Percentiles rank a stretch among this genome's conserved stretches.
Evolutionary conservation across 2,329 filamentous ascomycete genomes (phyloP).

Genomic region (Colletotrichum sp.): DNA sequence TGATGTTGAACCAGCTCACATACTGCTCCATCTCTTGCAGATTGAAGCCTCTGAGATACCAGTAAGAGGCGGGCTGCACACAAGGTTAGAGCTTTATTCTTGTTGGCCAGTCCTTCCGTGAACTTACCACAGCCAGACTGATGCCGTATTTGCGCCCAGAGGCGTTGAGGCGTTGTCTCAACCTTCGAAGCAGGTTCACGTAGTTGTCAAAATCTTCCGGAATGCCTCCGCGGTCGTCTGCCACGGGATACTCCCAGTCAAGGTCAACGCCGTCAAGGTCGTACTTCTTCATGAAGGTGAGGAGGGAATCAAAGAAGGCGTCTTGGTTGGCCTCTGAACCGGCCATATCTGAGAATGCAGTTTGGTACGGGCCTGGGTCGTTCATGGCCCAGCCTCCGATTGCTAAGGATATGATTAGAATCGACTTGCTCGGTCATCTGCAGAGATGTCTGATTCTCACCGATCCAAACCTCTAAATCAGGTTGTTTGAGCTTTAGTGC

Average conservation of each 20-base stretch:
- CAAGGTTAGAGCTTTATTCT: conserved; percentile 12
- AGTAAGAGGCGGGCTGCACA: conserved; percentile 29
- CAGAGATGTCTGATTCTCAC: not conserved
- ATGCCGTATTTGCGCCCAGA: not conserved
- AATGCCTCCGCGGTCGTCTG: conserved; percentile 40
- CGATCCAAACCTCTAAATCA: not conserved
- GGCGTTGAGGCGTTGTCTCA: not conserved
- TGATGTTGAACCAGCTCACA: conserved; percentile 40
- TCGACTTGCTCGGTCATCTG: not conserved
- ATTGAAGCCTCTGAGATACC: conserved; percentile 32
- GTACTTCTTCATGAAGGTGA: conserved; percentile 44
- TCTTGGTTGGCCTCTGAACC: conserved; percentile 14
- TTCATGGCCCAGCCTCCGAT: not conserved
- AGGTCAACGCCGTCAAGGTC: conserved; percentile 50
- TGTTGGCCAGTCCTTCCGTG: not conserved
- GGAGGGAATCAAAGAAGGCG: conserved; percentile 40
- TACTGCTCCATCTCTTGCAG: conserved; percentile 23
- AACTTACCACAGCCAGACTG: not conserved
- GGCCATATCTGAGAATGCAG: not conserved
- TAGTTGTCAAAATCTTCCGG: conserved; percentile 39
- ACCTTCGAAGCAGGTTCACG: conserved; percentile 20
- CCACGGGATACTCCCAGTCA: conserved; percentile 46
- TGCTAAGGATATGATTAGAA: not conserved
- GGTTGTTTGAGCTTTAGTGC: not conserved
- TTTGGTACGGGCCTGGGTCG: not conserved